phyloP scores from a whole-genome alignment of 306 rosid species.

The Quercus rubra region DNA sequence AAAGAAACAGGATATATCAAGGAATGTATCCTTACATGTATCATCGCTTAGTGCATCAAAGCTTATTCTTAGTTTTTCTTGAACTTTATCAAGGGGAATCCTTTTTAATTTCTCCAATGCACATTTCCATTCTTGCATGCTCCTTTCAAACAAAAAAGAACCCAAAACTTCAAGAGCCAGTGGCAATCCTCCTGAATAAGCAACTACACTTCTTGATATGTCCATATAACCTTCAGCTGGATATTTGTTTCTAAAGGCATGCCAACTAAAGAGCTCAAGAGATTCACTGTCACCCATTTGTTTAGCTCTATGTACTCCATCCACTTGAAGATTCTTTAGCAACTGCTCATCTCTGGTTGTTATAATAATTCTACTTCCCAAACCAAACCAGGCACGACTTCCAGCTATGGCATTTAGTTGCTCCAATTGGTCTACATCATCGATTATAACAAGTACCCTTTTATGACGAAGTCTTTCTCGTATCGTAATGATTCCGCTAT shows the following conservation, averaged over 20 bases:
- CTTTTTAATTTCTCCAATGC: background rate
- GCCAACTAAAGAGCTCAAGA: background rate
- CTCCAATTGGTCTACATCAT: background rate
- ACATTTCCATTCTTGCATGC: background rate
- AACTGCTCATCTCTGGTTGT: background rate
- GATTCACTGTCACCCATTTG: background rate
- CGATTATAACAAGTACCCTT: background rate
- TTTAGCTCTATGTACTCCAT: no score
- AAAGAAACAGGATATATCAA: background rate
- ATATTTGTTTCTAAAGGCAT: background rate
- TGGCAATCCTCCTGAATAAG: background rate
- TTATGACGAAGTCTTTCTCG: background rate
- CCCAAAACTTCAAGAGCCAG: background rate
- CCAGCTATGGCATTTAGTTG: background rate
- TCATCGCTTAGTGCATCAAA: background rate
- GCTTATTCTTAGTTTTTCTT: background rate
- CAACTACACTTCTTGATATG: background rate
- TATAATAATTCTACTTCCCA: conserved; percentile 1
- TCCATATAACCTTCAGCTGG: background rate
- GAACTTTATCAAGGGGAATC: background rate
- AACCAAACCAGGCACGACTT: background rate
- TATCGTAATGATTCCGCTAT: background rate
- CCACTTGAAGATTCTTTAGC: background rate
- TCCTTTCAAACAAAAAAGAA: background rate
- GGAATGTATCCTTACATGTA: background rate